Conservation (phyloP, 2,329 filamentous ascomycete genomes). For the Hypoxylon sp. region DNA sequence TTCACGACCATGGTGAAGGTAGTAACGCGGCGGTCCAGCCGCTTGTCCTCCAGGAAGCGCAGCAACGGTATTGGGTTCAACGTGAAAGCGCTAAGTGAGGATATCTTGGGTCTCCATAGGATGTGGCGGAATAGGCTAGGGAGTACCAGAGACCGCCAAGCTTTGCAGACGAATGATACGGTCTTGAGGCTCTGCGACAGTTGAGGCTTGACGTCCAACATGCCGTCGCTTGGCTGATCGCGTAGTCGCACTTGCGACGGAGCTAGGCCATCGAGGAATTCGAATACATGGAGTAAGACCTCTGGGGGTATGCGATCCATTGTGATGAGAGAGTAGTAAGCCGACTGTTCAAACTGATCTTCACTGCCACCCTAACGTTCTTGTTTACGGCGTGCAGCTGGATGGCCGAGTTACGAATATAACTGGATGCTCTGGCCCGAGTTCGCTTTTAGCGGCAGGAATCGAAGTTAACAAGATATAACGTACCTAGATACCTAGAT, state of each 20-base stretch:
- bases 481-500: no score
- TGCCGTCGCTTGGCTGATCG: slow-evolving; percentile 60
- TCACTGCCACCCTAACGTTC: background rate
- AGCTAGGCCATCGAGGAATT: slow-evolving; percentile 63
- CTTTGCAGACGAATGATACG: slow-evolving; percentile 65
- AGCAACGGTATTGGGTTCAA: slow-evolving; percentile 56
- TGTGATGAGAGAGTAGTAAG: background rate
- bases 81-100: slow-evolving; percentile 46
- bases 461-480: background rate
- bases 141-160: slow-evolving; percentile 65
- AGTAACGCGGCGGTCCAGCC: slow-evolving; percentile 57
- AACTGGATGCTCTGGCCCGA: background rate
- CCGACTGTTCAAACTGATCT: background rate
- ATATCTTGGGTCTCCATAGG: slow-evolving; percentile 55
- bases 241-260: slow-evolving; percentile 64
- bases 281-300: slow-evolving; percentile 69
- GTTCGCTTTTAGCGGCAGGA: background rate
- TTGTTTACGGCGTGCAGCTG: slow-evolving; percentile 1
- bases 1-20: slow-evolving; percentile 59
- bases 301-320: slow-evolving; percentile 69
- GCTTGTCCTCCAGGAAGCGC: slow-evolving; percentile 55
- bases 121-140: slow-evolving; percentile 71
- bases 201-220: slow-evolving; percentile 56
- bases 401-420: background rate
- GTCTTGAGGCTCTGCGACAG: slow-evolving; percentile 64